Evolutionary conservation across 2,329 filamentous ascomycete genomes (phyloP).

Genomic region (Davidsoniella eucalypti): DNA sequence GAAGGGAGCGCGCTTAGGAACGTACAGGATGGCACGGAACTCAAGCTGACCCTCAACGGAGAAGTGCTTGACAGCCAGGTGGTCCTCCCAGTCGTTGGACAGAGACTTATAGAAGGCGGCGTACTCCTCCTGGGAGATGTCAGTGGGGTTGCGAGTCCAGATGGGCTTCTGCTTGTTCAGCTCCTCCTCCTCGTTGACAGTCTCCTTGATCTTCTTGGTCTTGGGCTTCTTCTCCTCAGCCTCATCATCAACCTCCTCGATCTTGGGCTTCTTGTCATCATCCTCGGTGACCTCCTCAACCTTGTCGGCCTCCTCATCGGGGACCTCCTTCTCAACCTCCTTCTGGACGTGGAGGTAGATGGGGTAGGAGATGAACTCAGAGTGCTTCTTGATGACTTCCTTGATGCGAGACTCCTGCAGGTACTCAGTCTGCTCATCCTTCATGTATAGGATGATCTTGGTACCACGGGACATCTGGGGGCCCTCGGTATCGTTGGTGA

Average conservation of each 20-base stretch:
- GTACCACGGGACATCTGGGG: constrained; percentile 85
- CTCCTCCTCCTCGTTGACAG: constrained; percentile 96
- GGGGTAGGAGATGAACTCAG: constrained; percentile 99
- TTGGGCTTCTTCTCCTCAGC: constrained; percentile 83
- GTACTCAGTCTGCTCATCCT: constrained; percentile 98
- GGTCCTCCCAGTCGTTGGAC: constrained; percentile 99
- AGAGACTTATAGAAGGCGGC: constrained; percentile 99
- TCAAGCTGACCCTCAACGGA: constrained; percentile 99
- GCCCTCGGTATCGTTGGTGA: constrained; percentile 77
- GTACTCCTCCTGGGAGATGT: constrained; percentile 94
- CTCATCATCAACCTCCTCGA: constrained; percentile 85
- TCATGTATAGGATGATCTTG: constrained; percentile 96
- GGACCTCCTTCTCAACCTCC: constrained; percentile 98
- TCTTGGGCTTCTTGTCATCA: constrained; percentile 86
- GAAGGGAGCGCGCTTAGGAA: constrained; percentile 98
- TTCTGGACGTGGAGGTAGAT: constrained; percentile 99
- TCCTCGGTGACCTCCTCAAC: constrained; percentile 40
- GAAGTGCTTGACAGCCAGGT: constrained; percentile 99
- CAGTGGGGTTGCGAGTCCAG: constrained; percentile 94
- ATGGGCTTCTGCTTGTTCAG: constrained; percentile 99
- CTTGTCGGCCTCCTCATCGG: constrained; percentile 77
- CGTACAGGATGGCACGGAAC: constrained; percentile 99
- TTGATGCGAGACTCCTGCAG: constrained; percentile 98
- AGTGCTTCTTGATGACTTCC: constrained; percentile 99
- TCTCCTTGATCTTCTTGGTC: constrained; percentile 99